Percentiles rank a stretch among this genome's conserved stretches.
Conservation (phyloP, 75 land plant species). For the Pinus taeda region DNA sequence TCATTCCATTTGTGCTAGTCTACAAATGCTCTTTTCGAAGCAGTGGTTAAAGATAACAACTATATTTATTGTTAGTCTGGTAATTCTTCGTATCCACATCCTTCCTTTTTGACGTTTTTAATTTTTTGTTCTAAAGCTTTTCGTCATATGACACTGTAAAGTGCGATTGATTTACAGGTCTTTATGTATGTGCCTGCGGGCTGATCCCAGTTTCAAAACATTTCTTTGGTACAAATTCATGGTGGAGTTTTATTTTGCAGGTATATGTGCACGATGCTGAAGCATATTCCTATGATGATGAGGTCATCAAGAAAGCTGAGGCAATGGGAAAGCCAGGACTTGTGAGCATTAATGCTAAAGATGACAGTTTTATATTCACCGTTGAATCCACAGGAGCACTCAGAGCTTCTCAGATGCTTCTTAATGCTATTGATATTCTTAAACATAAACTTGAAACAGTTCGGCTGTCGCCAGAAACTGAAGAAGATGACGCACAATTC, state of each 20-base stretch:
- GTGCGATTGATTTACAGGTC: too few relatives aligned
- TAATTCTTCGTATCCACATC: not conserved
- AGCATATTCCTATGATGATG: constrained; percentile 96
- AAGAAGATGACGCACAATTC: constrained; percentile 83
- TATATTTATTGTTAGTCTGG: not conserved
- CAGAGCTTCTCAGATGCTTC: constrained; percentile 77
- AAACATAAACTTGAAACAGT: constrained; percentile 92
- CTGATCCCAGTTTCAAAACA: not conserved
- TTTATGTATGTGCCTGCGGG: not conserved
- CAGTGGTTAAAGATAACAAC: not conserved
- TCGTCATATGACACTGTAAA: too few relatives aligned
- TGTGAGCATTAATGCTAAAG: constrained; percentile 78
- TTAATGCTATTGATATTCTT: constrained; percentile 89
- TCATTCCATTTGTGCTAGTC: too few relatives aligned
- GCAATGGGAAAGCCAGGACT: constrained; percentile 99
- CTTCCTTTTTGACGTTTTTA: not conserved
- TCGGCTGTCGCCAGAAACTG: constrained; percentile 60
- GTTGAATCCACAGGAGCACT: constrained; percentile 96
- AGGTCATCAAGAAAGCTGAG: constrained; percentile 95
- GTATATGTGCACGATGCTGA: constrained; percentile 85
- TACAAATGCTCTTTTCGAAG: not conserved
- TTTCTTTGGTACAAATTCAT: not conserved
- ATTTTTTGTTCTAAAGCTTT: not conserved
- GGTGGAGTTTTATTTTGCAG: constrained; percentile 25
- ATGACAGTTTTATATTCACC: constrained; percentile 96